Evolutionary conservation across 768 basidiomycete species (phyloP).

Genomic region (Megacollybia marginata): DNA sequence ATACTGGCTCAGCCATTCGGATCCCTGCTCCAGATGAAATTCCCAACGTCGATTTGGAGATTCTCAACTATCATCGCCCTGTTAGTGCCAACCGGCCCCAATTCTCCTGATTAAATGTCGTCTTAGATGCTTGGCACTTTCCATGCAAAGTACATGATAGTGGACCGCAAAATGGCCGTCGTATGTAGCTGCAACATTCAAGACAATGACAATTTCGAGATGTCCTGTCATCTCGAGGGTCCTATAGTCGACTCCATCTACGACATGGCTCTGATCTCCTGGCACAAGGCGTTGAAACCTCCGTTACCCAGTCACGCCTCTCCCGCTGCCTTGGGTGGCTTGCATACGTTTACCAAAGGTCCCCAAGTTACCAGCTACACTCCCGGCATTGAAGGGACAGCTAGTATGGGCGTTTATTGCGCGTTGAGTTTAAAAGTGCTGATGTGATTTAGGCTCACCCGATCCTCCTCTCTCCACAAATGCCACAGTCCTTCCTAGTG

Average conservation of each 20-base stretch:
- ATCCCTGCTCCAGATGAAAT: slow-evolving; percentile 50
- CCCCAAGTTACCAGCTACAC: neutral
- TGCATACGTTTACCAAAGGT: slow-evolving; percentile 33
- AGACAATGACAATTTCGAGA: slow-evolving; percentile 28
- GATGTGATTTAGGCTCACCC: neutral
- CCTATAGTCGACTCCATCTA: slow-evolving; percentile 64
- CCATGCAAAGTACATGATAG: slow-evolving; percentile 64
- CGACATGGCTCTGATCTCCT: slow-evolving; percentile 60
- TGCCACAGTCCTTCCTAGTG: neutral
- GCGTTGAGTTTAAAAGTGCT: neutral
- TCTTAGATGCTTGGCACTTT: slow-evolving; percentile 51
- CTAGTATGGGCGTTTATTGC: neutral
- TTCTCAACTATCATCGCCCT: slow-evolving; percentile 46
- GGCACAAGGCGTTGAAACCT: slow-evolving; percentile 42
- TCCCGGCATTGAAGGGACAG: neutral
- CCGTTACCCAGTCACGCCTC: slow-evolving; percentile 32
- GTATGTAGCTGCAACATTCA: slow-evolving; percentile 67
- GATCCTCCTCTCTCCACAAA: neutral
- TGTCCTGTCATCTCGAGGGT: slow-evolving; percentile 49
- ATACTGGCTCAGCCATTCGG: slow-evolving; percentile 36
- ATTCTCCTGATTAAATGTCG: slow-evolving; percentile 9
- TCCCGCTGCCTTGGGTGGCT: slow-evolving; percentile 18
- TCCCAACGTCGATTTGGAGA: slow-evolving; percentile 51
- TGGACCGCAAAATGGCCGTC: slow-evolving; percentile 60
- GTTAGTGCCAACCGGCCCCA: slow-evolving; percentile 2